Conservation (phyloP, 2,329 filamentous ascomycete genomes). For the Talaromyces piceae region DNA sequence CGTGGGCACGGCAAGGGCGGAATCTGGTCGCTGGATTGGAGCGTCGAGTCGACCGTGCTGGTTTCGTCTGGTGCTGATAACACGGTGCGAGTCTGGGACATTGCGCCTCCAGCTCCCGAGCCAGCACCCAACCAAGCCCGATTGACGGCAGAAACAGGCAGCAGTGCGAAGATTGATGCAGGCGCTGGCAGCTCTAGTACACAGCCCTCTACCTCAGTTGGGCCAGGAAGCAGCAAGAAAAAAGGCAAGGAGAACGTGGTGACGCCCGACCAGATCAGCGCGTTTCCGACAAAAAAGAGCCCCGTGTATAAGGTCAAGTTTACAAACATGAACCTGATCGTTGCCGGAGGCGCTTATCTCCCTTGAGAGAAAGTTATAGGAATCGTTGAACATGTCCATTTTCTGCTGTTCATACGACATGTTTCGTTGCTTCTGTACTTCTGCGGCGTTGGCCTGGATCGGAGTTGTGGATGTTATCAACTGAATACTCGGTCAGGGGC, state of each 20-base stretch:
- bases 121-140: slow-evolving; percentile 51
- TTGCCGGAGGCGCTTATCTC: slow-evolving; percentile 69
- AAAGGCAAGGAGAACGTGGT: slow-evolving; percentile 85
- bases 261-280: slow-evolving; percentile 86
- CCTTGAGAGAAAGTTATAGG: slow-evolving; percentile 31
- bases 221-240: slow-evolving; percentile 49
- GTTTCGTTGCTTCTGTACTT: background rate
- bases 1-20: slow-evolving; percentile 89
- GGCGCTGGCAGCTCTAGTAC: slow-evolving; percentile 39
- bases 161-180: slow-evolving; percentile 45
- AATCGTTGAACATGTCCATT: background rate
- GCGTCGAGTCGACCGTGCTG: slow-evolving; percentile 82
- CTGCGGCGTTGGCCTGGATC: background rate
- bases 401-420: background rate
- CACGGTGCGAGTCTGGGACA: slow-evolving; percentile 91
- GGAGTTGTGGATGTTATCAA: background rate
- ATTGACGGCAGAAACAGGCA: slow-evolving; percentile 42
- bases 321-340: slow-evolving; percentile 87
- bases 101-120: slow-evolving; percentile 61
- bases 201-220: slow-evolving; percentile 39
- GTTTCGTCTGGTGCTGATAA: slow-evolving; percentile 87
- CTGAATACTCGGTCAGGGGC: background rate
- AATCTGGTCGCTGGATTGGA: slow-evolving; percentile 89
- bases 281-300: slow-evolving; percentile 92
- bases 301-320: slow-evolving; percentile 90